These are phyloP conservation scores for Viola odorata DNA, from an alignment of 345 rosid species.

Conservation along the genomic window DNA sequence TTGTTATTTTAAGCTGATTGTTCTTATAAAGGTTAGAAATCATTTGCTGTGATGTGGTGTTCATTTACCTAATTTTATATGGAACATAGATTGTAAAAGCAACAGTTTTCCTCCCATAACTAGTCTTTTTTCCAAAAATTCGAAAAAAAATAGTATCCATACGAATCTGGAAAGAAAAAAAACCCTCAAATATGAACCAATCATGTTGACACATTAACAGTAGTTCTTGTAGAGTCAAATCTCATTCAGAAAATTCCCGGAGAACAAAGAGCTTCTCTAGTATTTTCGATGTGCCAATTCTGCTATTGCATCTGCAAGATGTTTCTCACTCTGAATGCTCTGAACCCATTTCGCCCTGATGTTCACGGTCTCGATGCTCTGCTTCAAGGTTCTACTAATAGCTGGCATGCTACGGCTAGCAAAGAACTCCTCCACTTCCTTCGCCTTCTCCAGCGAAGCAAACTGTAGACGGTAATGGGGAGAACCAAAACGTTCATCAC, in stretches of 20 bases:
- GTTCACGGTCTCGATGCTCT: conserved; percentile 68
- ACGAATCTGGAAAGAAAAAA: no score
- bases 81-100: no score
- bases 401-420: conserved; percentile 50
- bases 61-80: no score
- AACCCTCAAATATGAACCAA: not conserved
- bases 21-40: conserved; percentile 2
- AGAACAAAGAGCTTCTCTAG: conserved; percentile 9
- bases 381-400: conserved; percentile 82
- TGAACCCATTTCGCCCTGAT: conserved; percentile 80
- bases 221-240: not conserved
- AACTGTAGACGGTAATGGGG: conserved; percentile 39
- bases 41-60: not conserved
- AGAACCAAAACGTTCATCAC: not conserved
- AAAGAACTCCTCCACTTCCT: conserved; percentile 82
- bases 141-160: no score
- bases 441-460: conserved; percentile 71
- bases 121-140: no score
- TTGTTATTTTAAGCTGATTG: conserved; percentile 18
- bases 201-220: not conserved
- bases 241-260: no score
- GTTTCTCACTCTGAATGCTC: conserved; percentile 52
- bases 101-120: no score
- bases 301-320: conserved; percentile 40
- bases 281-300: conserved; percentile 41